Base-by-base conservation (phyloP, 2,329 filamentous ascomycete genomes). In the Tolypocladium tropicale region DNA sequence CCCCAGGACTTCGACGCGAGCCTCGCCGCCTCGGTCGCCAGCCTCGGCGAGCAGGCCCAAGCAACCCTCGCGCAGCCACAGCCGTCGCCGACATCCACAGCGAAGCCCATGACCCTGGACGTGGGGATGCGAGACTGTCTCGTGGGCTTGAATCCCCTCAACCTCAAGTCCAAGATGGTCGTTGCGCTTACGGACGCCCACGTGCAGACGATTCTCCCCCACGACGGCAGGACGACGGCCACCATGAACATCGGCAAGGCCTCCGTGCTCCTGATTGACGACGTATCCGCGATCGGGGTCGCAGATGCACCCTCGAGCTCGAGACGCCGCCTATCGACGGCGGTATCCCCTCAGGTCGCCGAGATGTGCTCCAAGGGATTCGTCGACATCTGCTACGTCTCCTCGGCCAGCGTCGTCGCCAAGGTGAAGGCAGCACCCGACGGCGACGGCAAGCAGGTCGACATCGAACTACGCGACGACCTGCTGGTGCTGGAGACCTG, bases 401-500 rank as follows among this genome's bases (percentile, higher is more conserved):
- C 91, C 21, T 86, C 91, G 3, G 91, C 92, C 0, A 88, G 84
- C 59, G 81, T 84, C 1, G 74, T 76, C 2, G 77, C 94, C 2
- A 81, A 83, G 51, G 75, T 92, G 14, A 73, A 76, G 25, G 76
- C 76, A 2, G 75, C 75, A 1, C 55, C 61, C 5, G 79, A 84
- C 37, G 81, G 78, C 0, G 78, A 84, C 7, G 28, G 54, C 33
- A 87, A 85, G 60, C 81, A 83, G 43, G 71, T 96, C 16, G 86
- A 94, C 62, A 78, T 96, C 1, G 89, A 95, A 60, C 75, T 97
- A 51, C 84, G 84, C 58, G 92, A 96, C 65, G 88, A 95, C 61
- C 78, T 99, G 1, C 78, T 99, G 54, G 86, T 99, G 36, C 74
- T 99, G 7, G 94, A 99, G 70, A 95, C 92, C 1, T 99, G 95